Conservation (phyloP, 2,329 filamentous ascomycete genomes). For the Exophiala aquamarina region DNA sequence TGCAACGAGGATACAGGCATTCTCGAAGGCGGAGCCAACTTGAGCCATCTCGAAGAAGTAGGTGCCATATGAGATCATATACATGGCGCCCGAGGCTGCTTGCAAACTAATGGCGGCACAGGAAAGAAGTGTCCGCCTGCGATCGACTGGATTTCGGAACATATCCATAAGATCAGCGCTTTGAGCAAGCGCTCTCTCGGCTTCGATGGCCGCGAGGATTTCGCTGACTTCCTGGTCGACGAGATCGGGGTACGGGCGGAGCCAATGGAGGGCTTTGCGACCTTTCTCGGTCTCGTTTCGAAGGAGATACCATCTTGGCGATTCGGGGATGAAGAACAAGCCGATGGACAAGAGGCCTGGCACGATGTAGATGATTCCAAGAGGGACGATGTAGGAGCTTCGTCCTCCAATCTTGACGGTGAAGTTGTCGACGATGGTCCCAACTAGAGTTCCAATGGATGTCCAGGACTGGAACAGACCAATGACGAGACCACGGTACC, state of each 20-base stretch:
- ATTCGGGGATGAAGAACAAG: slow-evolving; percentile 36
- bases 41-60: slow-evolving; percentile 63
- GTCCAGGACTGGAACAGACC: slow-evolving; percentile 51
- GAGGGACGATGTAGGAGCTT: slow-evolving; percentile 39
- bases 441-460: slow-evolving; percentile 41
- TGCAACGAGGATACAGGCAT: slow-evolving; percentile 55
- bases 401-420: slow-evolving; percentile 37
- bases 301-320: slow-evolving; percentile 34
- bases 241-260: slow-evolving; percentile 34
- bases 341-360: slow-evolving; percentile 31
- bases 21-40: slow-evolving; percentile 57
- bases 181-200: slow-evolving; percentile 37
- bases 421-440: slow-evolving; percentile 50
- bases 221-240: slow-evolving; percentile 36
- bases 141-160: slow-evolving; percentile 53
- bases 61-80: slow-evolving; percentile 57
- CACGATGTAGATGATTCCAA: slow-evolving; percentile 34
- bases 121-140: slow-evolving; percentile 51
- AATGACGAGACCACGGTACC: slow-evolving; percentile 50
- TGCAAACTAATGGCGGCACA: slow-evolving; percentile 52
- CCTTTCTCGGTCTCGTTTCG: slow-evolving; percentile 33
- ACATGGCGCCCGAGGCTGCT: slow-evolving; percentile 57
- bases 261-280: slow-evolving; percentile 37
- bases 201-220: slow-evolving; percentile 37
- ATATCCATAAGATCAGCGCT: slow-evolving; percentile 46